Base-by-base conservation (phyloP, 495 filamentous ascomycete genomes). In the Penicilliopsis zonata region DNA sequence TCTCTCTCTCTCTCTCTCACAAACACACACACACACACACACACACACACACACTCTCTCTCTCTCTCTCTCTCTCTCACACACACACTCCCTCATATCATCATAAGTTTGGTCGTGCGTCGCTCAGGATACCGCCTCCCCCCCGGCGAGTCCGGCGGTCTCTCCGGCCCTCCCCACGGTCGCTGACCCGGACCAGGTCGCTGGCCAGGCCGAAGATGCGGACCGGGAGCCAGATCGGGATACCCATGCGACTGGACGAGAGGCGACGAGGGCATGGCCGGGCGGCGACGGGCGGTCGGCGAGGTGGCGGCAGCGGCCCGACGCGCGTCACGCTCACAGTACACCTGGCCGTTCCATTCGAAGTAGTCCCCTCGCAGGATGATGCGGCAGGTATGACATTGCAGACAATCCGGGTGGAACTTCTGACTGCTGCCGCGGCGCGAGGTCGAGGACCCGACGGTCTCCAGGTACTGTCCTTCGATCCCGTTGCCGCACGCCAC, bases 401-500 rank as follows among this genome's bases (percentile, higher is more conserved):
- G 78, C 52, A 98, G 80, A 50, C 90, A 98, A 10, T 69, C 57
- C 0, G 83, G 75, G 55, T 98, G 90, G 55, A 88, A 92, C 48
- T 93, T 93, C 33, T 70, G 71, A 27, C 70, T 55, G 26, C 69
- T 57, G 25, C 80, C 76, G 5, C 47, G 47, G 2, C 48, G 55
- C 2, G 35, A 49, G n/a, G 43, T 44, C 3, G 44, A 52, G 7
- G 40, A 47, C 31, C 61, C 61, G 2, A 58, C 46, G 9, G 86
- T 93, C 47, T 94, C 86, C n/a, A 96, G 69, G 46, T 92, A 98
- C 40, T 88, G 75, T 2, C 90, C 90, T 48, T 98, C 90, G 44
- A 98, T 96, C 8, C 90, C 90, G 10, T 54, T 56, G 44, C 82
- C 71, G 49, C 90, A 98, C 22, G 67, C 69, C 1, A 68, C 67